Conservation (phyloP, 129 eudicot species). For the Flaveria bidentis region DNA sequence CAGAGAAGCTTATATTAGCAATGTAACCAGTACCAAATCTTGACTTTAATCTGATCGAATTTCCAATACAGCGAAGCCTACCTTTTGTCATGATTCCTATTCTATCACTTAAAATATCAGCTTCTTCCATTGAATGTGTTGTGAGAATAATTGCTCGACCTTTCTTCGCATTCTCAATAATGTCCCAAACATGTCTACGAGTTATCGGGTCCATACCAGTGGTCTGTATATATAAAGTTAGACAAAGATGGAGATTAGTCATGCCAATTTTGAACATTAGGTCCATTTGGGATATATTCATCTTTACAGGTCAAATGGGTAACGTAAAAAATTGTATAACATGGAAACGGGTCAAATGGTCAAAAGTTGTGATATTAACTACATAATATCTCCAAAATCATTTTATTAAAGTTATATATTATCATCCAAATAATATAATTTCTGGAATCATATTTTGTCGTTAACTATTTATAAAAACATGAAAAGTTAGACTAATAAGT, state of each 20-base stretch:
- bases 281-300: background rate
- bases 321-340: background rate
- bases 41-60: constrained; percentile 83
- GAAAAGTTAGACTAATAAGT: background rate
- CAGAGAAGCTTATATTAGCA: constrained; percentile 67
- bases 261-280: background rate
- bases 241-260: constrained; percentile 14
- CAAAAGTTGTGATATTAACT: background rate
- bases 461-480: background rate
- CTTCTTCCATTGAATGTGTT: constrained; percentile 99
- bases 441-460: background rate
- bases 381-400: background rate
- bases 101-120: constrained; percentile 87
- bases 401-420: background rate
- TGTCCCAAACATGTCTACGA: constrained; percentile 97
- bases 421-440: background rate
- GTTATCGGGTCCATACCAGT: constrained; percentile 99
- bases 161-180: constrained; percentile 80
- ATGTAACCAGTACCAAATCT: constrained; percentile 91
- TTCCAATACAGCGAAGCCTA: constrained; percentile 89
- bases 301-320: background rate
- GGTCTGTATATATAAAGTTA: constrained; percentile 49
- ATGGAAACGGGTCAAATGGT: background rate
- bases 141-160: constrained; percentile 88
- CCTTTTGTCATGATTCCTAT: constrained; percentile 98